These are phyloP conservation scores for Kokia cookei DNA, from an alignment of 441 rosid species.

Conservation along the genomic window DNA sequence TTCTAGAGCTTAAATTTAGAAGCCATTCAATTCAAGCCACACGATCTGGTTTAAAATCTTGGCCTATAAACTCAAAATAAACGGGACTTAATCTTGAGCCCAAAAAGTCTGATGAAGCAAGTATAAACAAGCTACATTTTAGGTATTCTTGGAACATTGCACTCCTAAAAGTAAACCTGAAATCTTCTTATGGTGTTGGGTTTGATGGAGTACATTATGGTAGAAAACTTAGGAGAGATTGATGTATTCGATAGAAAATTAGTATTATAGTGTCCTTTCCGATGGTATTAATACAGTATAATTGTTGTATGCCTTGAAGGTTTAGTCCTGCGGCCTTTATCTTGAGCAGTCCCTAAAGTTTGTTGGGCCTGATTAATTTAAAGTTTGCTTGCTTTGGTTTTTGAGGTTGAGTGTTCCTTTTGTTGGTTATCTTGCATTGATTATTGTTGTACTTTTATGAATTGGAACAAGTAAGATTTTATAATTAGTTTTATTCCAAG, in stretches of 20 bases:
- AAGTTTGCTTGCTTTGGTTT: background rate
- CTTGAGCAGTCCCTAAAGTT: background rate
- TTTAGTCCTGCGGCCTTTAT: background rate
- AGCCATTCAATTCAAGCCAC: background rate
- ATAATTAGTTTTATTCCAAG: background rate
- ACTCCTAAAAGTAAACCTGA: background rate
- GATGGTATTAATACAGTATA: background rate
- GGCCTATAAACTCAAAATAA: background rate
- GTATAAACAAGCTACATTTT: background rate
- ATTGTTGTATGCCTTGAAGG: background rate
- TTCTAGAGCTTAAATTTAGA: background rate
- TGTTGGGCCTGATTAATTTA: background rate
- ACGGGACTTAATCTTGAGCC: background rate
- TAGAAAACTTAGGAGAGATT: background rate
- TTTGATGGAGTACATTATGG: background rate
- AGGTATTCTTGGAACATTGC: background rate
- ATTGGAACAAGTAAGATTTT: background rate
- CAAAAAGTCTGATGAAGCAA: background rate
- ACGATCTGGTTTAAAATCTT: background rate
- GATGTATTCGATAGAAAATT: background rate
- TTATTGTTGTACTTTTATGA: background rate
- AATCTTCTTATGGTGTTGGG: background rate
- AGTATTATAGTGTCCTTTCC: background rate
- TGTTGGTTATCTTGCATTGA: background rate
- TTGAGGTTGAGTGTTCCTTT: background rate